Percentiles rank a stretch among this genome's conserved stretches.
phyloP scores from a whole-genome alignment of 257 asterid species.

The Solanum ahanhuiri region DNA sequence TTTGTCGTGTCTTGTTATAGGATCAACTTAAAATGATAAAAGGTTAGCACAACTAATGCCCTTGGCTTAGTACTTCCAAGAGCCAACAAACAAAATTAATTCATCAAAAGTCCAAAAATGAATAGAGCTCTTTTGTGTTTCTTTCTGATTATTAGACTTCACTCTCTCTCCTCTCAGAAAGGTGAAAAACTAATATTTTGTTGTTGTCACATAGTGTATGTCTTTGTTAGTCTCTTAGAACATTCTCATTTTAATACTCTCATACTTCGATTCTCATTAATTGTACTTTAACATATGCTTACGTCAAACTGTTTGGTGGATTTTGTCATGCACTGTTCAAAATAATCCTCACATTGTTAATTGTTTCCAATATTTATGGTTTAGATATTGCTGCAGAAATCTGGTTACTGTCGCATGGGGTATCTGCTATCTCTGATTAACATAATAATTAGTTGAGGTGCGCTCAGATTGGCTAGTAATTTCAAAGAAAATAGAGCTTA shows the following conservation, averaged over 20 bases:
- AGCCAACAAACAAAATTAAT: constrained; percentile 15
- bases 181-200: constrained; percentile 2
- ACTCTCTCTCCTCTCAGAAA: constrained; percentile 1
- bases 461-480: too few species aligned
- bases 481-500: neutral
- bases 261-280: neutral
- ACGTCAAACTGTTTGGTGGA: neutral
- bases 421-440: neutral
- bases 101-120: constrained; percentile 13
- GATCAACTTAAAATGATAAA: neutral
- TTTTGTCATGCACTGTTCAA: neutral
- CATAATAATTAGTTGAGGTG: neutral
- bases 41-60: constrained; percentile 1
- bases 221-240: constrained; percentile 4
- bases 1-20: neutral
- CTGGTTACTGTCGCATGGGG: neutral
- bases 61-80: constrained; percentile 7
- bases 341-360: neutral
- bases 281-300: neutral
- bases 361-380: neutral
- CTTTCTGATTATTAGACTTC: neutral
- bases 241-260: constrained; percentile 1
- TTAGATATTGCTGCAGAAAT: neutral
- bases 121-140: neutral
- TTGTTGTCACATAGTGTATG: constrained; percentile 13